Conservation (phyloP, 1,284 basidiomycete genomes). For the Takashimella tepidaria region DNA sequence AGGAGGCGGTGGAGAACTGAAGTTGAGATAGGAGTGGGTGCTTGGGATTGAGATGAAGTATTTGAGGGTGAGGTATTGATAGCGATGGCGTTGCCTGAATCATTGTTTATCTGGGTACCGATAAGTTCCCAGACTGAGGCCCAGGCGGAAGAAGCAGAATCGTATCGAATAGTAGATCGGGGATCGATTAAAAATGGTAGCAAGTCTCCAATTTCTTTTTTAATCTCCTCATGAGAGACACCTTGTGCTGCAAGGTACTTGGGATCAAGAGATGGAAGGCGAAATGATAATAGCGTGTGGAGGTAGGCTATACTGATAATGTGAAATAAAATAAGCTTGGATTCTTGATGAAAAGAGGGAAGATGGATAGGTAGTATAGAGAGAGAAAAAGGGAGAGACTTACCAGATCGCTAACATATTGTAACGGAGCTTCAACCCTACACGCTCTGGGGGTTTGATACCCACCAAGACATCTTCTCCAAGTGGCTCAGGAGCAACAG, state of each 20-base stretch:
- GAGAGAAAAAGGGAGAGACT: too few species aligned
- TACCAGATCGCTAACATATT: conserved; percentile 42
- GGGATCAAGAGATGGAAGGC: conserved; percentile 30
- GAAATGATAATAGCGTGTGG: conserved; percentile 31
- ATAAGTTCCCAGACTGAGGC: conserved; percentile 35
- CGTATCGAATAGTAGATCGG: conserved; percentile 35
- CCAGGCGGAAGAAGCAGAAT: conserved; percentile 31
- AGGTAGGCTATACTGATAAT: conserved; percentile 40
- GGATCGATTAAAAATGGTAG: conserved; percentile 36
- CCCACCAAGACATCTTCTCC: conserved; percentile 2
- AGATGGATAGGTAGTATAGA: too few species aligned
- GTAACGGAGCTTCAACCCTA: conserved; percentile 36
- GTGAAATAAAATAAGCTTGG: too few species aligned
- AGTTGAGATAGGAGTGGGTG: conserved; percentile 1
- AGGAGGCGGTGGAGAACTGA: conserved; percentile 23
- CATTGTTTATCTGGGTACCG: conserved; percentile 3
- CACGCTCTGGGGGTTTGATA: conserved; percentile 19
- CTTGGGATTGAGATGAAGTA: too few species aligned
- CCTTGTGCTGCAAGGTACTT: conserved; percentile 8
- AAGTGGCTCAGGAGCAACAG: too few species aligned
- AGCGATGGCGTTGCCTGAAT: background rate
- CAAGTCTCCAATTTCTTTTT: conserved; percentile 18
- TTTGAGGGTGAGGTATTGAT: too few species aligned
- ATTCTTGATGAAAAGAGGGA: background rate
- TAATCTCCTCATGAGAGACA: conserved; percentile 14